These are phyloP conservation scores for Saturnispora besseyi DNA, from an alignment of 805 yeast species.

Conservation along the genomic window DNA sequence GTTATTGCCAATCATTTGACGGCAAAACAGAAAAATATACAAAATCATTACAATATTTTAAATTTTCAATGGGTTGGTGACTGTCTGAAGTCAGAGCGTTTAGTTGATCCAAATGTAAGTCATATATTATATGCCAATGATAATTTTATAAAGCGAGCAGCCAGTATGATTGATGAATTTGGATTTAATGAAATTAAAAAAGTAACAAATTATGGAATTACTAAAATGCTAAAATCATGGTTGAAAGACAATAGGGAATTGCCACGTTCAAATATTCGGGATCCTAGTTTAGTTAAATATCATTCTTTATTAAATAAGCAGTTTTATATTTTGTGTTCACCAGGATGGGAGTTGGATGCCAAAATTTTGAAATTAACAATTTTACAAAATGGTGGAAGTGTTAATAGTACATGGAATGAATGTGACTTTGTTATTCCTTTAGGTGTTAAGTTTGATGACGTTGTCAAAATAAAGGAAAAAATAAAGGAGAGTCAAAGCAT, in stretches of 20 bases:
- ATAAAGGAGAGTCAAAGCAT: background rate
- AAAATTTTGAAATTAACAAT: slow-evolving; percentile 1
- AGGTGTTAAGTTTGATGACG: background rate
- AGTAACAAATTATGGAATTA: background rate
- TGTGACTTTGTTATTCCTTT: slow-evolving; percentile 1
- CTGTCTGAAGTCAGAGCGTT: slow-evolving; percentile 35
- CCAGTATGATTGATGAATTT: slow-evolving; percentile 39
- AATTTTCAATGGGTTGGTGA: slow-evolving; percentile 68
- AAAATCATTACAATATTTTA: slow-evolving; percentile 45
- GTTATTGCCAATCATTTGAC: slow-evolving; percentile 30
- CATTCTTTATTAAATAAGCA: background rate
- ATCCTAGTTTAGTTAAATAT: background rate
- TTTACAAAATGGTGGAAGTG: slow-evolving; percentile 8
- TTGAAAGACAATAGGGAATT: background rate
- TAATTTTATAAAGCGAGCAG: slow-evolving; percentile 17
- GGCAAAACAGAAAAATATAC: background rate
- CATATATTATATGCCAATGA: slow-evolving; percentile 35
- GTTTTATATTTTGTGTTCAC: background rate
- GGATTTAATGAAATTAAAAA: slow-evolving; percentile 51
- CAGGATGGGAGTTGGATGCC: slow-evolving; percentile 1
- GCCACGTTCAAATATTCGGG: background rate
- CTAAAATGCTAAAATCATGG: background rate
- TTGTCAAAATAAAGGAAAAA: background rate
- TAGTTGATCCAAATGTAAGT: slow-evolving; percentile 51
- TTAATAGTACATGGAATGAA: background rate